Conservation (phyloP, 768 basidiomycete species). For the Mrakia hoshinonis region DNA sequence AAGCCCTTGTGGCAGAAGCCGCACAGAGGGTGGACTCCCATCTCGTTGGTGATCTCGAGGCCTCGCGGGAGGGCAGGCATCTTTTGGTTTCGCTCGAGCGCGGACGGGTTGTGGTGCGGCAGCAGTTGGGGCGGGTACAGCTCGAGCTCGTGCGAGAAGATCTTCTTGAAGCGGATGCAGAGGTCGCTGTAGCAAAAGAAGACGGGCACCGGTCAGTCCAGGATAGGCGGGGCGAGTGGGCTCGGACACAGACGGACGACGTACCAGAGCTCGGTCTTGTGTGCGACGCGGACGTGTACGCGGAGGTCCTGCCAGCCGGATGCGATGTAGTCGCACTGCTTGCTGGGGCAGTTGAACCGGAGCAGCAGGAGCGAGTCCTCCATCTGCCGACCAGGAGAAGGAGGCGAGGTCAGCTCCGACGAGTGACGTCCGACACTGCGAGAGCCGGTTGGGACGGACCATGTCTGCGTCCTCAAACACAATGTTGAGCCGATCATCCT, state of each 20-base stretch:
- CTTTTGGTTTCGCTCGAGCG: slow-evolving; percentile 40
- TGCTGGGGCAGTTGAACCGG: slow-evolving; percentile 86
- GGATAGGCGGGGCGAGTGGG: not conserved
- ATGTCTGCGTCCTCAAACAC: slow-evolving; percentile 74
- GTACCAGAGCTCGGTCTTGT: slow-evolving; percentile 74
- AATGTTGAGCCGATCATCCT: slow-evolving; percentile 51
- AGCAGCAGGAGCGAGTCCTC: slow-evolving; percentile 84
- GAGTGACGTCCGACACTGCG: not conserved
- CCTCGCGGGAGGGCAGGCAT: slow-evolving; percentile 31
- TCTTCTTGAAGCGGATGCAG: slow-evolving; percentile 80
- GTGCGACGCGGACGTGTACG: slow-evolving; percentile 65
- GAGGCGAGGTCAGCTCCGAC: not conserved
- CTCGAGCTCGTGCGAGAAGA: slow-evolving; percentile 90
- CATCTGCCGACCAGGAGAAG: slow-evolving; percentile 48
- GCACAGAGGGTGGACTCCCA: slow-evolving; percentile 47
- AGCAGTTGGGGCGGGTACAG: slow-evolving; percentile 63
- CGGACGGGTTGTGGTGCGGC: slow-evolving; percentile 66
- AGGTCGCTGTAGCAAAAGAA: slow-evolving; percentile 52
- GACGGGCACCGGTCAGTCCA: not conserved
- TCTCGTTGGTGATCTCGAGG: slow-evolving; percentile 29
- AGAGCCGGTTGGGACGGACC: slow-evolving; percentile 35
- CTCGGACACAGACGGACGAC: slow-evolving; percentile 34
- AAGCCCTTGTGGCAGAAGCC: slow-evolving; percentile 87
- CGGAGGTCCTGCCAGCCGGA: slow-evolving; percentile 85
- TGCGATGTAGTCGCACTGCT: slow-evolving; percentile 71